Percentiles rank a stretch among this genome's conserved stretches.
phyloP scores from a whole-genome alignment of 495 filamentous ascomycete genomes.

The Penicillium cosmopolitanum region DNA sequence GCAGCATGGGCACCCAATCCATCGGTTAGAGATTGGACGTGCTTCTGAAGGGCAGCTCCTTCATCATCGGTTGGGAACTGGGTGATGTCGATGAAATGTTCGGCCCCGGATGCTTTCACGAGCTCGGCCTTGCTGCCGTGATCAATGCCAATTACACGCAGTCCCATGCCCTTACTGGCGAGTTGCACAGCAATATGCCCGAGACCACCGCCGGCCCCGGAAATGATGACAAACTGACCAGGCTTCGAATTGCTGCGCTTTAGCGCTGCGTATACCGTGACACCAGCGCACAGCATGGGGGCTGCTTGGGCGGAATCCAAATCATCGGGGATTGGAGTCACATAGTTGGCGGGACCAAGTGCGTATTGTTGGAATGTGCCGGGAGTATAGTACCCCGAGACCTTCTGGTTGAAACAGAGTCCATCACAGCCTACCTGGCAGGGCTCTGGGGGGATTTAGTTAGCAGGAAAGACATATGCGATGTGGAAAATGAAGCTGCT shows the following conservation, averaged over 20 bases:
- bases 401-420: conserved; percentile 59
- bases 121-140: conserved; percentile 62
- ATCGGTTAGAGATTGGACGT: conserved; percentile 61
- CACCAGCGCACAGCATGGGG: conserved; percentile 65
- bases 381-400: conserved; percentile 60
- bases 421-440: conserved; percentile 64
- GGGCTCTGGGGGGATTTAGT: conserved; percentile 31
- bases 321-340: conserved; percentile 69
- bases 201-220: conserved; percentile 69
- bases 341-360: conserved; percentile 65
- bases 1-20: conserved; percentile 67
- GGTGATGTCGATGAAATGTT: conserved; percentile 70
- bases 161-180: conserved; percentile 62
- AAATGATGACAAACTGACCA: conserved; percentile 68
- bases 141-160: conserved; percentile 73
- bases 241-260: conserved; percentile 60
- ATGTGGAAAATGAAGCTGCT: conserved; percentile 14
- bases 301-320: conserved; percentile 62
- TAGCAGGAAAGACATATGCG: conserved; percentile 6
- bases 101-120: conserved; percentile 64
- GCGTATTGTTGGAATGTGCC: conserved; percentile 77
- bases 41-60: conserved; percentile 50
- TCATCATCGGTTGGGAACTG: conserved; percentile 54
- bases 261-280: conserved; percentile 61
- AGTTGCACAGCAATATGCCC: conserved; percentile 71